Conservation (phyloP, 257 asterid genomes). For the Hygrophila difformis region DNA sequence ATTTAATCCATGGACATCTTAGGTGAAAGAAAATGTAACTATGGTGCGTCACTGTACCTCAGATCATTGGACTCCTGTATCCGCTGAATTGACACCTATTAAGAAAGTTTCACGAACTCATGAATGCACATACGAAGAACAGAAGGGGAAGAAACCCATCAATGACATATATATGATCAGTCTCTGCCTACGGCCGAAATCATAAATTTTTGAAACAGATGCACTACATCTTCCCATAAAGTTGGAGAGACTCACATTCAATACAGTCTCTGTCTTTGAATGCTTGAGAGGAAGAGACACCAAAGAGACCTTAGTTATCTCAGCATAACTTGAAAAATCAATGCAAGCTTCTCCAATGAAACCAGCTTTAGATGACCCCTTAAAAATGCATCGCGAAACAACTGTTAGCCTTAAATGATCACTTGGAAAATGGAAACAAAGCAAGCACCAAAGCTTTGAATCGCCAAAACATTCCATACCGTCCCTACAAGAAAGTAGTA, state of each 20-base stretch:
- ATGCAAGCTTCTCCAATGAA: conserved; percentile 80
- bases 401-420: neutral
- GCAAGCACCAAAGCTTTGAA: neutral
- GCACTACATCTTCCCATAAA: neutral
- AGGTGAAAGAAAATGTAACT: neutral
- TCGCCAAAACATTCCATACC: conserved; percentile 27
- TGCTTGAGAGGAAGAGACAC: conserved; percentile 81
- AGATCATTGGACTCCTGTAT: conserved; percentile 53
- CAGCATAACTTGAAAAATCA: conserved; percentile 72
- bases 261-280: conserved; percentile 57
- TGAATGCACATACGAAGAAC: neutral
- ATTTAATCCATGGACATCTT: neutral
- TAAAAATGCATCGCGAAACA: neutral
- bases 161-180: neutral
- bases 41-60: conserved; percentile 36
- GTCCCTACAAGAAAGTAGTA: conserved; percentile 67
- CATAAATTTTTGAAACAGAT: conserved; percentile 2
- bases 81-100: conserved; percentile 77
- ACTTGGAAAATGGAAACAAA: neutral
- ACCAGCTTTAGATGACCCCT: neutral
- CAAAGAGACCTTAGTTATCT: conserved; percentile 54
- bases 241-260: conserved; percentile 40
- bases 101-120: conserved; percentile 6
- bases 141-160: neutral
- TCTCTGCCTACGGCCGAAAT: too few species aligned